These are phyloP conservation scores for Xylaria hypoxylon DNA, from an alignment of 2,329 filamentous ascomycete species.

Conservation along the genomic window DNA sequence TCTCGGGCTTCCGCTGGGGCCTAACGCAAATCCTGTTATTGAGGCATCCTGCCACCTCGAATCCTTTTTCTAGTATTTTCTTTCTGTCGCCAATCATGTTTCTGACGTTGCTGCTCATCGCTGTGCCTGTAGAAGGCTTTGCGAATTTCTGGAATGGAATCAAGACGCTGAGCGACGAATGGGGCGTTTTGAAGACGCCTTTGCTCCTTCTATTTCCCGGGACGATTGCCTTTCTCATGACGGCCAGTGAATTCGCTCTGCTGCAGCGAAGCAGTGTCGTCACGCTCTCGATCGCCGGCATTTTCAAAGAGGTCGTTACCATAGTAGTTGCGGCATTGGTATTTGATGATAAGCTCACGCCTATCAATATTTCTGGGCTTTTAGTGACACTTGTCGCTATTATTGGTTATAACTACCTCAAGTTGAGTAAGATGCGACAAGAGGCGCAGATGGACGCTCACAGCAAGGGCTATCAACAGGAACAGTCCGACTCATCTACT, in stretches of 20 bases:
- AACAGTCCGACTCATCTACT: conserved; percentile 52
- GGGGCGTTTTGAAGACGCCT: conserved; percentile 74
- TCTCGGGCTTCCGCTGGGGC: conserved; percentile 97
- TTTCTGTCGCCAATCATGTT: conserved; percentile 99
- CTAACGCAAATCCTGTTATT: conserved; percentile 96
- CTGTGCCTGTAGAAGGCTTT: conserved; percentile 87
- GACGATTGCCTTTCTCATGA: conserved; percentile 94
- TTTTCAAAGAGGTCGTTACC: conserved; percentile 98
- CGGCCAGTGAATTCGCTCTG: conserved; percentile 92
- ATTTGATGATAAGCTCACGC: conserved; percentile 88
- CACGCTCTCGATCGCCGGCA: conserved; percentile 94
- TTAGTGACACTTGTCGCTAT: conserved; percentile 91
- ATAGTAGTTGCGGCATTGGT: conserved; percentile 88
- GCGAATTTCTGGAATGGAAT: conserved; percentile 74
- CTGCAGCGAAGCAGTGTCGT: conserved; percentile 96
- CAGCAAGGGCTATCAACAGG: conserved; percentile 52
- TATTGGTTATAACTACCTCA: conserved; percentile 91
- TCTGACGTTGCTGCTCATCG: conserved; percentile 79
- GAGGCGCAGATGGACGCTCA: conserved; percentile 72
- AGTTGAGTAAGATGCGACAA: conserved; percentile 87
- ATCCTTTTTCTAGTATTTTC: conserved; percentile 97
- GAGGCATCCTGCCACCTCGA: conserved; percentile 92
- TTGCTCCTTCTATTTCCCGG: conserved; percentile 89
- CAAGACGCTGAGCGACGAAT: conserved; percentile 69
- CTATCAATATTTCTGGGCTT: conserved; percentile 87